phyloP scores from a whole-genome alignment of 306 rosid genomes.

The Datisca glomerata region DNA sequence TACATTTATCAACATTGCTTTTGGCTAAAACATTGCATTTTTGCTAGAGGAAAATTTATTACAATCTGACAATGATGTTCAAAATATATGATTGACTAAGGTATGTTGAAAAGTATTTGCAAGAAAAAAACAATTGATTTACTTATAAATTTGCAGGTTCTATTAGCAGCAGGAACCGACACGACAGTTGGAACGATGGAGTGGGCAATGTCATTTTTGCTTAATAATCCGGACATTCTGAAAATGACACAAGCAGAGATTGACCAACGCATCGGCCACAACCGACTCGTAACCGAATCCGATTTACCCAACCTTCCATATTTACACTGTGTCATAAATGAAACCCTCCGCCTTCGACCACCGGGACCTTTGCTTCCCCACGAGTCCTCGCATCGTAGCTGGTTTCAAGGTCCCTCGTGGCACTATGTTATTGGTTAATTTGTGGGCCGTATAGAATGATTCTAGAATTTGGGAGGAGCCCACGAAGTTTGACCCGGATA shows the following conservation, averaged over 20 bases:
- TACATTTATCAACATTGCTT: too few species aligned
- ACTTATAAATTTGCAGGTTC: slow-evolving; percentile 5
- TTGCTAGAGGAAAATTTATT: too few species aligned
- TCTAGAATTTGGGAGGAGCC: slow-evolving; percentile 22
- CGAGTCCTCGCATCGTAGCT: slow-evolving; percentile 21
- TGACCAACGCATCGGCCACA: slow-evolving; percentile 8
- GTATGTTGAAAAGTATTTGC: too few species aligned
- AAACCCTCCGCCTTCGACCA: slow-evolving; percentile 28
- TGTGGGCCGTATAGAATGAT: slow-evolving; percentile 33
- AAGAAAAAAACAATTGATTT: too few species aligned
- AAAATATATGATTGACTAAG: too few species aligned
- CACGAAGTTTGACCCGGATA: slow-evolving; percentile 19
- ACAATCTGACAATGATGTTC: too few species aligned
- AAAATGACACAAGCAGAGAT: slow-evolving; percentile 6
- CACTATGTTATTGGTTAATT: slow-evolving; percentile 25
- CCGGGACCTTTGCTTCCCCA: slow-evolving; percentile 18
- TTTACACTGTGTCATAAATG: slow-evolving; percentile 16
- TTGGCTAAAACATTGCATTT: too few species aligned
- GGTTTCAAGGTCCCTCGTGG: slow-evolving; percentile 27
- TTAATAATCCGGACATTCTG: slow-evolving; percentile 21
- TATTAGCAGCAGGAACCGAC: slow-evolving; percentile 25
- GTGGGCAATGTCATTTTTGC: slow-evolving; percentile 28
- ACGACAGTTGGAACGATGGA: slow-evolving; percentile 19
- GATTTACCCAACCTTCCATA: slow-evolving; percentile 20
- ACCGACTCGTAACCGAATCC: slow-evolving; percentile 18